phyloP scores from a whole-genome alignment of 176 grass and related monocot genomes.

The Phragmites australis region DNA sequence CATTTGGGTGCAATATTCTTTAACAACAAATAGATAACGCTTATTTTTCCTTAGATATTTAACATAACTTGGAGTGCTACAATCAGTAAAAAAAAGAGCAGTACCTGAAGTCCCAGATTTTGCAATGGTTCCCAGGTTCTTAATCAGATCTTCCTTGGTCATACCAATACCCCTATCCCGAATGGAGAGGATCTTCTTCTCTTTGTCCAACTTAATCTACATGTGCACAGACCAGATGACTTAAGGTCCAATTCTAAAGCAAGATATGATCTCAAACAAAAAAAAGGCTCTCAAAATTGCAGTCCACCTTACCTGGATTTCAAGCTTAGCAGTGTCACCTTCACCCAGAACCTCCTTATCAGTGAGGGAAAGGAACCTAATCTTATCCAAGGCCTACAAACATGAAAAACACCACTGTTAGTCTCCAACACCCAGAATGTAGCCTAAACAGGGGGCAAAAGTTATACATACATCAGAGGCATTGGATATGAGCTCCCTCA shows the following conservation, averaged over 20 bases:
- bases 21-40: not conserved
- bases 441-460: not conserved
- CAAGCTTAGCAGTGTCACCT: conserved; percentile 92
- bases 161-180: conserved; percentile 94
- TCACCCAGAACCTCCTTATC: conserved; percentile 87
- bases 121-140: conserved; percentile 94
- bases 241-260: not conserved
- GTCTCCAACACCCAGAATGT: not conserved
- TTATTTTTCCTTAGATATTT: not conserved
- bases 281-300: not conserved
- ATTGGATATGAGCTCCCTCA: conserved; percentile 98
- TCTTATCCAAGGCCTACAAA: conserved; percentile 89
- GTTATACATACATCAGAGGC: conserved; percentile 73
- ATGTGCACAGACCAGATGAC: conserved; percentile 25
- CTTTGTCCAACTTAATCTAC: conserved; percentile 97
- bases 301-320: conserved; percentile 68
- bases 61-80: not conserved
- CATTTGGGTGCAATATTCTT: not conserved
- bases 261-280: not conserved
- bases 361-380: conserved; percentile 89
- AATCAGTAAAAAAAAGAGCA: not conserved
- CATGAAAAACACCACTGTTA: not conserved
- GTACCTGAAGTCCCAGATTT: conserved; percentile 97
- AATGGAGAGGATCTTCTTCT: conserved; percentile 84
- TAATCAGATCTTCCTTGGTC: conserved; percentile 98